Conservation (phyloP, 805 yeast species). For the Yamadazyma takamatsuzukensis region DNA sequence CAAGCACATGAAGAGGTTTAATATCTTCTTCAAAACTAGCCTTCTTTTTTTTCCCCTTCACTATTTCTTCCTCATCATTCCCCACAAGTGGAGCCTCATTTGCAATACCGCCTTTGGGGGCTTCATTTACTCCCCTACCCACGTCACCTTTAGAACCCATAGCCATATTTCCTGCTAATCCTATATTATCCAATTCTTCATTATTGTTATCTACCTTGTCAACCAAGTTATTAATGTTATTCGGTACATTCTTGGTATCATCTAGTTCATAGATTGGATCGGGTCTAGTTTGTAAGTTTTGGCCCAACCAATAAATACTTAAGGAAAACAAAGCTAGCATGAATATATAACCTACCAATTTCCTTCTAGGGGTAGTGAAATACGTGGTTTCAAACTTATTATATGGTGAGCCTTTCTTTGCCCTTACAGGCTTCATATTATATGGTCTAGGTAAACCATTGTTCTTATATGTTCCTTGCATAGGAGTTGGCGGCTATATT, state of each 20-base stretch:
- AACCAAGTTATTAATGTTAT: constrained; percentile 3
- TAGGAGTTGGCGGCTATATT: too few relatives aligned
- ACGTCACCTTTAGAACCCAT: constrained; percentile 36
- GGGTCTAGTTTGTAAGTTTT: constrained; percentile 28
- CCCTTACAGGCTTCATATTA: constrained; percentile 40
- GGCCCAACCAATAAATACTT: constrained; percentile 33
- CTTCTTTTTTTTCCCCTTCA: constrained; percentile 10
- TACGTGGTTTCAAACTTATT: constrained; percentile 25
- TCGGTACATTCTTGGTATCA: constrained; percentile 1
- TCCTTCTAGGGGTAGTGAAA: constrained; percentile 36
- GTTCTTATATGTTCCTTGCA: constrained; percentile 43
- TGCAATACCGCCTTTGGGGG: constrained; percentile 46
- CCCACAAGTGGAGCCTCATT: constrained; percentile 44
- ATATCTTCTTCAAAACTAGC: constrained; percentile 4
- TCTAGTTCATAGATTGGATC: constrained; percentile 23
- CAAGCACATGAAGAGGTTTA: not conserved
- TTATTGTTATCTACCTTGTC: constrained; percentile 31
- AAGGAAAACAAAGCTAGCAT: constrained; percentile 33
- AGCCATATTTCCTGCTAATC: constrained; percentile 37
- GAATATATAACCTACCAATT: constrained; percentile 34
- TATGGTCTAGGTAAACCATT: constrained; percentile 45
- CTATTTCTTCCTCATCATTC: constrained; percentile 28
- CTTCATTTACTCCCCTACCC: constrained; percentile 38
- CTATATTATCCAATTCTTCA: constrained; percentile 29
- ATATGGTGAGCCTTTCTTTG: constrained; percentile 33